Percentiles rank a stretch among this genome's conserved stretches.
phyloP scores from a whole-genome alignment of 2,329 filamentous ascomycete species.

The Ilyonectria destructans region DNA sequence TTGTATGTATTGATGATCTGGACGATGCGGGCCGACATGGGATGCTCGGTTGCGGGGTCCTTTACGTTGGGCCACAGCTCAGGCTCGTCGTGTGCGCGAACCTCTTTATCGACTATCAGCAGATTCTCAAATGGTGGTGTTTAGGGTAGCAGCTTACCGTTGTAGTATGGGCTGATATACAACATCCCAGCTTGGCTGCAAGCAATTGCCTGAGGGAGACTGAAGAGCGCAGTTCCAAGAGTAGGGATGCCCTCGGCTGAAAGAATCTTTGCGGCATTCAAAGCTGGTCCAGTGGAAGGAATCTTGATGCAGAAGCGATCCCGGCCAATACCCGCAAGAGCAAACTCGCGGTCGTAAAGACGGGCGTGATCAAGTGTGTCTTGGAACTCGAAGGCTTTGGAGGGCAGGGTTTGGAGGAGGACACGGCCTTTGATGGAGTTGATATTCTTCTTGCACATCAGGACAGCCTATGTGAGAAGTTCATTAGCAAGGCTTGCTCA shows the following conservation, averaged over 20 bases:
- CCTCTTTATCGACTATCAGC: conserved; percentile 52
- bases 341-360: conserved; percentile 64
- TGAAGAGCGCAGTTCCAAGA: conserved; percentile 64
- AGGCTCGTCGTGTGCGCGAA: conserved; percentile 60
- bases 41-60: conserved; percentile 64
- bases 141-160: conserved; percentile 52
- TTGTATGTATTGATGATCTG: conserved; percentile 66
- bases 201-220: conserved; percentile 65
- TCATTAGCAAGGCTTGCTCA: neutral
- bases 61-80: conserved; percentile 63
- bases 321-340: conserved; percentile 60
- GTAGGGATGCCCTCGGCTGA: conserved; percentile 63
- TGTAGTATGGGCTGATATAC: conserved; percentile 67
- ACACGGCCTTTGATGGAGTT: conserved; percentile 63
- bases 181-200: conserved; percentile 64
- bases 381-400: conserved; percentile 62
- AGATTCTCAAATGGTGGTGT: neutral
- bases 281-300: conserved; percentile 63
- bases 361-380: conserved; percentile 63
- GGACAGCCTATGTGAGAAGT: conserved; percentile 54
- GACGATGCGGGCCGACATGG: conserved; percentile 63
- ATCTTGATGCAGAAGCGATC: conserved; percentile 69
- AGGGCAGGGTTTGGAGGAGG: conserved; percentile 64
- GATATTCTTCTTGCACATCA: conserved; percentile 65
- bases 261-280: conserved; percentile 62